Evolutionary conservation across 2,329 filamentous ascomycete genomes (phyloP), one percentile per base, ranked within the genome.

Genomic region (Boeremia lycopersici): DNA sequence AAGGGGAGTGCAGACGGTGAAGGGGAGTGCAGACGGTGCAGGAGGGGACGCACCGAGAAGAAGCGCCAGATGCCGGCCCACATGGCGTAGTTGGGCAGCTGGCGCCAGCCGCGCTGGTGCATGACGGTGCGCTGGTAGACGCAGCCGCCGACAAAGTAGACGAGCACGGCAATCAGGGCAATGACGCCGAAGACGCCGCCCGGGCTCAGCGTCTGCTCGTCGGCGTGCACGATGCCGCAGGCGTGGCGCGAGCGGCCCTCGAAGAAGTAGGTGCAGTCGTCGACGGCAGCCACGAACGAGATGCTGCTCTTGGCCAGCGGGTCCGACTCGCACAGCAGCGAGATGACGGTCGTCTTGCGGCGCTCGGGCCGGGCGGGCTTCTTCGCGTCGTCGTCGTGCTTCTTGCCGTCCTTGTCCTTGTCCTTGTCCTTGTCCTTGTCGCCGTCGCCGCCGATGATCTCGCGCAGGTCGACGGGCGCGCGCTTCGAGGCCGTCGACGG

Each of bases 231-330:
- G 79, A 80, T 93, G 77, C 77, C 90, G 81, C 95, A 99, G 10
- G 93, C 93, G 63, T 91, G 89, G 40, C 85, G 83, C 23, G 91
- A 95, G 61, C 93, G 89, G 44, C 93, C 88, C 74, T 98, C 93
- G 78, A 99, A 99, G 76, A 96, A 90, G 77, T 98, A 99, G 28
- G 91, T 86, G 81, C 95, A 99, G 56, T 96, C 89, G 71, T 98
- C 93, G 35, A 90, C 88, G 6, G 93, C 89, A 55, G 90, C 91
- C 55, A 98, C 88, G 73, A 96, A 99, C 17, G 90, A 91, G 33
- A 95, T 81, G 4, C 84, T 83, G 4, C 92, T 88, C 35, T 84
- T 82, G 4, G 85, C 84, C 1, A 88, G 80, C 1, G 90, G 86
- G 66, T 97, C 92, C 59, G 86, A 86, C 72, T 97, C 93, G 80